Conservation (phyloP, 345 rosid genomes). For the Boechera retrofracta region DNA sequence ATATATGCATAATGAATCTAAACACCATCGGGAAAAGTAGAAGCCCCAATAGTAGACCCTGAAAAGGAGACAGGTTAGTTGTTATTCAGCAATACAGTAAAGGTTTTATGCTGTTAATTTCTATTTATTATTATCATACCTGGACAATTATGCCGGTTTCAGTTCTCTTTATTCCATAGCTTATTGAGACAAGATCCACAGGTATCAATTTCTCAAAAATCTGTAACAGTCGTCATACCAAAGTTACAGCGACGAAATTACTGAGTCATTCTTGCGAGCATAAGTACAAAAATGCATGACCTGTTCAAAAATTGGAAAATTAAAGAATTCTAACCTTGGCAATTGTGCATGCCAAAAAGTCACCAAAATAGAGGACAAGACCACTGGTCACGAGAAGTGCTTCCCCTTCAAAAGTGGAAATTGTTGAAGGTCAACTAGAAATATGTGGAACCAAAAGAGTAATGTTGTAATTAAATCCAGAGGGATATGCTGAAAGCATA, state of each 20-base stretch:
- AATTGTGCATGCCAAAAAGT: constrained; percentile 76
- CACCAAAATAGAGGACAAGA: constrained; percentile 89
- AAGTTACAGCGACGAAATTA: not conserved
- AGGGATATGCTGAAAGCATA: not conserved
- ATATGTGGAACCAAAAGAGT: not conserved
- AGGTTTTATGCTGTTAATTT: constrained; percentile 10
- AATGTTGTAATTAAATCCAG: not conserved
- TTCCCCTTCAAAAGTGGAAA: constrained; percentile 64
- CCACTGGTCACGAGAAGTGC: constrained; percentile 79
- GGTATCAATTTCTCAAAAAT: constrained; percentile 52
- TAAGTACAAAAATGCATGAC: constrained; percentile 23
- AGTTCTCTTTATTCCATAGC: constrained; percentile 68
- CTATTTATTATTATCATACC: constrained; percentile 48
- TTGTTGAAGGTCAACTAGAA: constrained; percentile 7
- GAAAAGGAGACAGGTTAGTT: constrained; percentile 29
- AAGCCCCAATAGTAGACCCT: constrained; percentile 88
- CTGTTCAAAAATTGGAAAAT: constrained; percentile 25
- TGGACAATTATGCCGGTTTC: constrained; percentile 81
- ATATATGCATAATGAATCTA: constrained; percentile 53
- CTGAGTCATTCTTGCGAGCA: not conserved
- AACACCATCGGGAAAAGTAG: constrained; percentile 69
- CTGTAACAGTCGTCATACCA: constrained; percentile 45
- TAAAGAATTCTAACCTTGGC: constrained; percentile 57
- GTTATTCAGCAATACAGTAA: constrained; percentile 24
- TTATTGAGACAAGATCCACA: constrained; percentile 52